Evolutionary conservation across 352 stramenopile species (phyloP).

Genomic region (Paralagenidium karlingii): DNA sequence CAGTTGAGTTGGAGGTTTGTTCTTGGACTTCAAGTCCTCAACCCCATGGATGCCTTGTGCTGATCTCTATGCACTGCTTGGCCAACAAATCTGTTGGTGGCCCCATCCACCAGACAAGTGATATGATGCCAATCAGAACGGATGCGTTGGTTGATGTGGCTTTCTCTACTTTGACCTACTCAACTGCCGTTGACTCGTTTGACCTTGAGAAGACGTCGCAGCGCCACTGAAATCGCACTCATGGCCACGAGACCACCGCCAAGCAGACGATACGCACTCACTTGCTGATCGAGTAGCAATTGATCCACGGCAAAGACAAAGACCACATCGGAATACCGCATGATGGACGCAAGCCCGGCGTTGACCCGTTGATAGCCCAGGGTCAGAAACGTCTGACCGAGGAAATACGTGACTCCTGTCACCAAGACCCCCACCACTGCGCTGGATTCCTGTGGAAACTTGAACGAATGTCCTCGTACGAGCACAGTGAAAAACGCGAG

Average conservation of each 20-base stretch:
- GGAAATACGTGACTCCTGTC: conserved; percentile 8
- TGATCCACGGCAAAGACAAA: conserved; percentile 16
- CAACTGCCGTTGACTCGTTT: too few relatives aligned
- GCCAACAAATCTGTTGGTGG: too few relatives aligned
- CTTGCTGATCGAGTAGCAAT: conserved; percentile 10
- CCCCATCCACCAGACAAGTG: too few relatives aligned
- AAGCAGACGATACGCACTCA: conserved; percentile 44
- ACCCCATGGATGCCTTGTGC: too few relatives aligned
- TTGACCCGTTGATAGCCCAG: conserved; percentile 17
- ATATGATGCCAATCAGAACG: too few relatives aligned
- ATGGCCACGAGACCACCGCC: conserved; percentile 27
- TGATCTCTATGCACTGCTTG: too few relatives aligned
- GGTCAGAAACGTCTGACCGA: conserved; percentile 12
- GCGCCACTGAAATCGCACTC: conserved; percentile 4
- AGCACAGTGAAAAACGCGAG: conserved; percentile 8
- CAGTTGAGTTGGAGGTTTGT: too few relatives aligned
- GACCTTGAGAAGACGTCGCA: too few relatives aligned
- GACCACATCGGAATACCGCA: conserved; percentile 15
- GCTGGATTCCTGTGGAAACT: background rate
- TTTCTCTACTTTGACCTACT: too few relatives aligned
- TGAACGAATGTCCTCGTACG: background rate
- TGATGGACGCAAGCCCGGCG: conserved; percentile 13
- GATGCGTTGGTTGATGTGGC: too few relatives aligned
- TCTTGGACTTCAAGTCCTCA: too few relatives aligned
- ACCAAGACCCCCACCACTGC: conserved; percentile 6